Evolutionary conservation across 371 early-diverging fungal genomes (phyloP).

Genomic region (Mortierella sp.): DNA sequence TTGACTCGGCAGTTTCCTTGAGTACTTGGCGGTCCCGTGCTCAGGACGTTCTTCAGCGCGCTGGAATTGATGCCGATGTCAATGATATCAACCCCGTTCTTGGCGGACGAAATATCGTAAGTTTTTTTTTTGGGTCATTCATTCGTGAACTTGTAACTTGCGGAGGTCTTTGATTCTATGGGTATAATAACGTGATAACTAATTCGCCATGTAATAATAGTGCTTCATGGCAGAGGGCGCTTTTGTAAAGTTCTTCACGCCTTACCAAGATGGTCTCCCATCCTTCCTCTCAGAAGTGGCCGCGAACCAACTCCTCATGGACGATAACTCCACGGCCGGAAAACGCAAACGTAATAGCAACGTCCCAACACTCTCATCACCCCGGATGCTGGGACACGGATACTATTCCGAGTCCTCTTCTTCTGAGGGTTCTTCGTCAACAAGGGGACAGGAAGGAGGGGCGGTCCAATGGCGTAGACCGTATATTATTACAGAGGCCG

Average conservation of each 20-base stretch:
- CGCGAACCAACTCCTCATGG: constrained; percentile 16
- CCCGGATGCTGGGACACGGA: constrained; percentile 41
- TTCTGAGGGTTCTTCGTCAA: not conserved
- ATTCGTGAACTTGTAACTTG: not conserved
- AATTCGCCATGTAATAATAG: not conserved
- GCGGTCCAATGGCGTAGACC: constrained; percentile 45
- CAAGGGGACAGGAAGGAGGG: not conserved
- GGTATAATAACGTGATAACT: not conserved
- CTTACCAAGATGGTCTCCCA: constrained; percentile 27
- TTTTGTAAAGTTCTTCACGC: constrained; percentile 57
- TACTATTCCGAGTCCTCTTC: constrained; percentile 15
- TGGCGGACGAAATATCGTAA: constrained; percentile 27
- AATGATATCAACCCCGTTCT: constrained; percentile 12
- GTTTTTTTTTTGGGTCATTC: not conserved
- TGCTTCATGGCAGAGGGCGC: constrained; percentile 32
- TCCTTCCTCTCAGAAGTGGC: constrained; percentile 32
- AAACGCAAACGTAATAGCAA: not conserved
- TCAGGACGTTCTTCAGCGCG: constrained; percentile 7
- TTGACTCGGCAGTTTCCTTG: not conserved
- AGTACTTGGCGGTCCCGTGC: constrained; percentile 25
- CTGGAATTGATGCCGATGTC: not conserved
- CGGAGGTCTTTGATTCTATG: no score
- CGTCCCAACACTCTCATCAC: constrained; percentile 13
- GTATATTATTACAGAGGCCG: constrained; percentile 31
- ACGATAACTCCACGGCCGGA: not conserved